These are phyloP conservation scores for Cornus florida DNA, from an alignment of 148 eudicot species.

Conservation along the genomic window DNA sequence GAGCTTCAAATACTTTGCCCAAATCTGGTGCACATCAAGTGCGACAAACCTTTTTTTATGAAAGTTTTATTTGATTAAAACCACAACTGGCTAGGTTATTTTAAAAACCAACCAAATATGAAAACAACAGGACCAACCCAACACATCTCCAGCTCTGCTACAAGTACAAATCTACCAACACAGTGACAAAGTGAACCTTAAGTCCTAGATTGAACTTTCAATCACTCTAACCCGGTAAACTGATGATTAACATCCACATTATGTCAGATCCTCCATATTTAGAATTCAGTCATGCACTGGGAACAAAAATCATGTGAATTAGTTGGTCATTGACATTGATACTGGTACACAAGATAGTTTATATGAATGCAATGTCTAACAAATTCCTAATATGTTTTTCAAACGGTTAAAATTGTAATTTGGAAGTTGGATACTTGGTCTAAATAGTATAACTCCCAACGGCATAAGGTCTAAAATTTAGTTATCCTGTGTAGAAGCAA, in stretches of 20 bases:
- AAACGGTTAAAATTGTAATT: no score
- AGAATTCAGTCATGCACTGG: neutral
- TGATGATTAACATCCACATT: neutral
- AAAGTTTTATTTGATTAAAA: no score
- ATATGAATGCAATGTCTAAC: neutral
- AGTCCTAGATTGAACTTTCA: neutral
- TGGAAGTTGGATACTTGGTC: no score
- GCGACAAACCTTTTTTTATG: no score
- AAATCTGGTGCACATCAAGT: no score
- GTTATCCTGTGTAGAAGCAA: no score
- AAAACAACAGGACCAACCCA: neutral
- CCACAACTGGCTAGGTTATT: neutral
- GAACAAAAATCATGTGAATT: neutral
- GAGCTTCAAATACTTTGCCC: no score
- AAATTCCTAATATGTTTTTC: neutral
- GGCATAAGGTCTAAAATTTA: no score
- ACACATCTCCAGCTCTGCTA: neutral
- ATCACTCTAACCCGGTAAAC: neutral
- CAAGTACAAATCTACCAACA: neutral
- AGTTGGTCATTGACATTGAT: neutral
- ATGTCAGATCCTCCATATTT: neutral
- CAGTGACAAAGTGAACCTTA: neutral
- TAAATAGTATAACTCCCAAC: no score
- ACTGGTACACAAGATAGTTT: neutral
- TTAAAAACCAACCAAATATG: neutral